Percentiles rank a stretch among this genome's conserved stretches.
Conservation (phyloP, 176 grass and related monocot species). For the bread wheat (Triticum aestivum) region DNA sequence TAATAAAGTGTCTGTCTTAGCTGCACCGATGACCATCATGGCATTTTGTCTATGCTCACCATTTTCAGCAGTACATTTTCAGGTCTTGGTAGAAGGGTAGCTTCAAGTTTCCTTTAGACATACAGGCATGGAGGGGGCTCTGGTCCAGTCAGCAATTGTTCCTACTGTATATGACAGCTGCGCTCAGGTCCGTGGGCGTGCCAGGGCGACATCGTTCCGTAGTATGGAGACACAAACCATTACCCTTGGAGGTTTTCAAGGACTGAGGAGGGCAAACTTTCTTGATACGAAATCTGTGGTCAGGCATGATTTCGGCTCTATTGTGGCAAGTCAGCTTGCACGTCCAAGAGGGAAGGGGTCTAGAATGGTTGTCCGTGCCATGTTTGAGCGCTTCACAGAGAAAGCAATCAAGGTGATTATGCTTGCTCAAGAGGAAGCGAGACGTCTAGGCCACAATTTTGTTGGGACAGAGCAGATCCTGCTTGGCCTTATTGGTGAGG, state of each 20-base stretch:
- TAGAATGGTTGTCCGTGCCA: slow-evolving; percentile 67
- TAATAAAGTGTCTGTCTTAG: not conserved
- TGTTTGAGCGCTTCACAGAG: slow-evolving; percentile 93
- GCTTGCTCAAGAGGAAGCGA: slow-evolving; percentile 96
- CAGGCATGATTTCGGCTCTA: slow-evolving; percentile 43
- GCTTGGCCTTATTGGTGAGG: slow-evolving; percentile 84
- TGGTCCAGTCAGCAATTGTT: slow-evolving; percentile 74
- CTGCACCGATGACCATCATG: not conserved
- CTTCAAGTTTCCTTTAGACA: not conserved
- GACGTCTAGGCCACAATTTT: slow-evolving; percentile 85
- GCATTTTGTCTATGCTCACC: not conserved
- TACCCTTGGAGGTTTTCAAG: slow-evolving; percentile 60
- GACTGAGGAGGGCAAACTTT: slow-evolving; percentile 51
- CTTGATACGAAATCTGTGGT: slow-evolving; percentile 37
- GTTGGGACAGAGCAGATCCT: slow-evolving; percentile 96
- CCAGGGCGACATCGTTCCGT: slow-evolving; percentile 39
- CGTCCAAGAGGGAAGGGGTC: slow-evolving; percentile 37
- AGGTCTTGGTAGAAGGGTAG: slow-evolving; percentile 19
- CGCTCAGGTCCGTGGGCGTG: slow-evolving; percentile 28
- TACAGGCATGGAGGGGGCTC: slow-evolving; percentile 62
- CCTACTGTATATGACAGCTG: slow-evolving; percentile 45
- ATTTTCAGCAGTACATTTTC: not conserved
- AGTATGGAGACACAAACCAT: slow-evolving; percentile 37
- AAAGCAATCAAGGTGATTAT: slow-evolving; percentile 98
- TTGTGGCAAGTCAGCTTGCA: slow-evolving; percentile 56